These are phyloP conservation scores for Cymbopogon flexuosus DNA, from an alignment of 202 grass and related monocot genomes.

Conservation along the genomic window DNA sequence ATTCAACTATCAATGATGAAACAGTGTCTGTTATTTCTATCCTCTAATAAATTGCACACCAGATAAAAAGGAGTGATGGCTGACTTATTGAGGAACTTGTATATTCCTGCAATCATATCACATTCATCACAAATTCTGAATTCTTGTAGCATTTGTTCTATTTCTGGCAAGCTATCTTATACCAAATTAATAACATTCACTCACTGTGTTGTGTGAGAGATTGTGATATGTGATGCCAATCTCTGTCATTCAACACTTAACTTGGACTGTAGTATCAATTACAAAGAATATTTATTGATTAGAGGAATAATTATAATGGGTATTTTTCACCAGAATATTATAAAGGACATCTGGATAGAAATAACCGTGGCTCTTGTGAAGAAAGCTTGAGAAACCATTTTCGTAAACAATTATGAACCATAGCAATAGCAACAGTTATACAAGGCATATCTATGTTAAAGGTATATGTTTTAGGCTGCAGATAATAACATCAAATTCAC, in stretches of 20 bases:
- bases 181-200: not conserved
- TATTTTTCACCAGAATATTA: not conserved
- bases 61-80: not conserved
- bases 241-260: not conserved
- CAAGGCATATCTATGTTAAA: slow-evolving; percentile 11
- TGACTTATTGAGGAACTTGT: not conserved
- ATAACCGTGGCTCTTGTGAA: not conserved
- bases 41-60: not conserved
- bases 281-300: not conserved
- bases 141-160: not conserved
- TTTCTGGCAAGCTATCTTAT: not conserved
- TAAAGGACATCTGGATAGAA: not conserved
- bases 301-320: not conserved
- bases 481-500: not conserved
- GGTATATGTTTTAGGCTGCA: not conserved
- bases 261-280: not conserved
- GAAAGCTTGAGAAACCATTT: not conserved
- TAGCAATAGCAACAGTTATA: not conserved
- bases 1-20: not conserved
- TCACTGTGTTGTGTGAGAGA: not conserved
- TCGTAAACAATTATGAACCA: not conserved
- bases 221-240: not conserved
- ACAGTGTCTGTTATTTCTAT: not conserved
- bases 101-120: not conserved
- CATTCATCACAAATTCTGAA: not conserved